phyloP scores from a whole-genome alignment of 176 grass and related monocot genomes.

The Aegilops speltoides region DNA sequence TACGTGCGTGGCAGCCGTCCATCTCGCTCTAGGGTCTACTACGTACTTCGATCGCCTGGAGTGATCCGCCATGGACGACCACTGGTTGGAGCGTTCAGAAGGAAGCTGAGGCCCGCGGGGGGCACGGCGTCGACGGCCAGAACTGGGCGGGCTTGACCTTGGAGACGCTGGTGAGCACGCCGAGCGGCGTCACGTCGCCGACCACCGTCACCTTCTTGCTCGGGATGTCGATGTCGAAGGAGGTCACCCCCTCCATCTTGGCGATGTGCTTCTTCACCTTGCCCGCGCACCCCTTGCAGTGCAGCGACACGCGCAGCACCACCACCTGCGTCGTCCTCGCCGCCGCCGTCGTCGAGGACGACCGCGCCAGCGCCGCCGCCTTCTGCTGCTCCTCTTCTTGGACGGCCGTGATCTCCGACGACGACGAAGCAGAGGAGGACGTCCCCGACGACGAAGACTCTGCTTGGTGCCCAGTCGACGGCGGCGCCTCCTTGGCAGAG shows the following conservation, averaged over 20 bases:
- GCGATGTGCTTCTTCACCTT: constrained; percentile 95
- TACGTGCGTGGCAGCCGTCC: neutral
- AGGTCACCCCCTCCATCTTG: constrained; percentile 83
- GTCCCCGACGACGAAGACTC: neutral
- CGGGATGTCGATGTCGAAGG: constrained; percentile 79
- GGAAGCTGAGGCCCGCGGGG: constrained; percentile 43
- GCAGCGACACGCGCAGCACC: constrained; percentile 66
- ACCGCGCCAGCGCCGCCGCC: neutral
- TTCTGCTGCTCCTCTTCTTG: neutral
- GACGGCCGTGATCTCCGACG: neutral
- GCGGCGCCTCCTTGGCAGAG: neutral
- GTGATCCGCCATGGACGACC: neutral
- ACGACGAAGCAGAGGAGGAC: neutral
- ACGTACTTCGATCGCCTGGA: neutral
- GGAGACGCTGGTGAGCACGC: constrained; percentile 70
- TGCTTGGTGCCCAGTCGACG: neutral
- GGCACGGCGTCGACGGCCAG: constrained; percentile 46
- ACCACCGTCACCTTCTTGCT: constrained; percentile 89
- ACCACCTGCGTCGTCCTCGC: constrained; percentile 40
- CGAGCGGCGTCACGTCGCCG: constrained; percentile 81
- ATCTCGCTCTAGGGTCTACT: neutral
- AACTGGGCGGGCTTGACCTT: constrained; percentile 90
- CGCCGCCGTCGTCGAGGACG: neutral
- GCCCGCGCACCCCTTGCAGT: constrained; percentile 86
- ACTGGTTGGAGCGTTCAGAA: neutral